Percentiles rank a stretch among this genome's conserved stretches.
Evolutionary conservation across 2,329 filamentous ascomycete genomes (phyloP).

Genomic region (Cercospora berteroae): DNA sequence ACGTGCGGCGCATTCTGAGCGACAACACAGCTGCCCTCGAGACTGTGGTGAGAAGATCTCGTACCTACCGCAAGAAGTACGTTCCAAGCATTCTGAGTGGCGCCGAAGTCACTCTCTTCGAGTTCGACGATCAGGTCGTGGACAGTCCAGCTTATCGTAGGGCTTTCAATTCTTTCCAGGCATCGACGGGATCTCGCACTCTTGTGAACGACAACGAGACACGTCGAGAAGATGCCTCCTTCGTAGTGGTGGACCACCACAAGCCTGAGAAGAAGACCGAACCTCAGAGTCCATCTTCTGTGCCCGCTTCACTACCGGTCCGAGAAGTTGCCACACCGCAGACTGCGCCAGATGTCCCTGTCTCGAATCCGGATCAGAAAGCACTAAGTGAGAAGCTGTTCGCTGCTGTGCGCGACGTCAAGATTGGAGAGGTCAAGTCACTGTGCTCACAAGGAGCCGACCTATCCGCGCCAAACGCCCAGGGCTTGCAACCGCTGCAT

Average conservation of each 20-base stretch:
- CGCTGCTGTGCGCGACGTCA: neutral
- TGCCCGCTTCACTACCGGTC: neutral
- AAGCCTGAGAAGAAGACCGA: neutral
- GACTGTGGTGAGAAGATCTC: neutral
- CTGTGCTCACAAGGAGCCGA: neutral
- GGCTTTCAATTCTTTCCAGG: neutral
- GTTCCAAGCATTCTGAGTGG: neutral
- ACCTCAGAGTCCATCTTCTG: neutral
- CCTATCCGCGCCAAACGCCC: neutral
- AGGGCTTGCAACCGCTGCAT: neutral
- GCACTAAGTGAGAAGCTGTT: neutral
- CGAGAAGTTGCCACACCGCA: neutral
- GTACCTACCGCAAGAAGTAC: neutral
- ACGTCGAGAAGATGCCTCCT: neutral
- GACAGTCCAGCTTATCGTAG: neutral
- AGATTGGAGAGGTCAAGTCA: neutral
- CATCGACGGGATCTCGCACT: neutral
- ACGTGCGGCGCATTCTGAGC: neutral
- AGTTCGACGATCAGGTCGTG: neutral
- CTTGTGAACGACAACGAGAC: neutral
- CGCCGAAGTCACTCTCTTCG: neutral
- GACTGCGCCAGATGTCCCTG: neutral
- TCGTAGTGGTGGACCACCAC: neutral
- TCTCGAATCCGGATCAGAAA: neutral
- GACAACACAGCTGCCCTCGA: neutral